Conservation (phyloP, 202 grass and related monocot species). For the Brachypodium distachyon region DNA sequence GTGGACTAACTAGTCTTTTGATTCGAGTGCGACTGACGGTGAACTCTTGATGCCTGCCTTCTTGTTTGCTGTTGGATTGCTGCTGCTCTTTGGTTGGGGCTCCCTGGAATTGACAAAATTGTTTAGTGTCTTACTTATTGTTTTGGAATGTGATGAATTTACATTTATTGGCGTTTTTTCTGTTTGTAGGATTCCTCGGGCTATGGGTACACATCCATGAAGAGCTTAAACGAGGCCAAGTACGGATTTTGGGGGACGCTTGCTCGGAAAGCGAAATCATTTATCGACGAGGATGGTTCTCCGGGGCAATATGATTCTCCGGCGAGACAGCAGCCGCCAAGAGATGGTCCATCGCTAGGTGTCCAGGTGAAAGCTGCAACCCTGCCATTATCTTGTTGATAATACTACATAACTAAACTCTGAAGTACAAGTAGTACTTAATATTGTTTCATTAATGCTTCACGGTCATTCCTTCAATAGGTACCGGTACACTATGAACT, state of each 20-base stretch:
- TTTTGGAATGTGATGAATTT: background rate
- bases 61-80: background rate
- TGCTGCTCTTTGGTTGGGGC: background rate
- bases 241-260: slow-evolving; percentile 82
- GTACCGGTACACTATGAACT: background rate
- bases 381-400: background rate
- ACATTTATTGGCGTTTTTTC: background rate
- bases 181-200: slow-evolving; percentile 42
- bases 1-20: background rate
- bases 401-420: slow-evolving; percentile 7
- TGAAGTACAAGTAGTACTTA: background rate
- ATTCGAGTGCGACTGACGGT: background rate
- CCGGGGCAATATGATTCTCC: slow-evolving; percentile 35
- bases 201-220: slow-evolving; percentile 82
- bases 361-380: slow-evolving; percentile 20
- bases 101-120: background rate
- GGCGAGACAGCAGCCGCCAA: slow-evolving; percentile 19
- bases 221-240: slow-evolving; percentile 82
- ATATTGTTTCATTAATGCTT: background rate
- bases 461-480: slow-evolving; percentile 6
- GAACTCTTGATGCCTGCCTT: background rate
- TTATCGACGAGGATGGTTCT: slow-evolving; percentile 78
- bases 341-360: slow-evolving; percentile 26
- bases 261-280: slow-evolving; percentile 76
- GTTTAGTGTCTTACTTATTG: background rate